Base-by-base conservation (phyloP, 129 eudicot genomes). In the Chrysanthemum makinoi region DNA sequence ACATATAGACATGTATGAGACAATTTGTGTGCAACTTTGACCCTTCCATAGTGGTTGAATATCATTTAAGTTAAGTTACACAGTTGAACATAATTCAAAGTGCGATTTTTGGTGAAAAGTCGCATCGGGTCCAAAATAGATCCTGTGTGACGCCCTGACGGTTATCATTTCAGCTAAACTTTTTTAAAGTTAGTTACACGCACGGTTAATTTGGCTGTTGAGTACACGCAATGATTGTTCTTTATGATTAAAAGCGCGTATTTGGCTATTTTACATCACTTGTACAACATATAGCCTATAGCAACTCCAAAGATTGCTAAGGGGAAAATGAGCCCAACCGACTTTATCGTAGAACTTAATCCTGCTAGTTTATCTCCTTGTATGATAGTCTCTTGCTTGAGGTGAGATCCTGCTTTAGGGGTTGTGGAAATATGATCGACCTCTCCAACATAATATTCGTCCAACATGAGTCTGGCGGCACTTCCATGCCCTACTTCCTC, bases 401-500 rank as follows among this genome's bases (percentile, higher is more conserved):
- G 19, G 39, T 17, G 2, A 33, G 10, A 18, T 17, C 60, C 61
- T 1, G 18, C 2, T 54, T 33, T 58, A 22, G 80, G 50, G 24
- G 30, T 47, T 4, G 66, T 61, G 65, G 77, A 57, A 69, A 16
- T 16, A 65, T 22, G 61, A 77, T 81, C 75, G 16, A 69, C 59
- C 56, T 89, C 89, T 17, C 84, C 91, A 5, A 82, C 66, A 53
- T 86, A 86, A 74, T 74, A 86, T 62, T 89, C 92, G 64, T 89
- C 89, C 47, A 89, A 68, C 96, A 89, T 89, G 22, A 86, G n/a
- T 79, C 92, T 89, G 19, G 96, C 89, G 28, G 85, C 86, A 65
- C 92, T 89, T 5, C 96, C 92, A 82, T 89, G 92, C 0, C 96
- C 92, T 6, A 72, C 96, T 16, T 77, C 87, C 82, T 89, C 96